Base-by-base conservation (phyloP, 2,329 filamentous ascomycete genomes). In the Pseudogymnoascus sp. region DNA sequence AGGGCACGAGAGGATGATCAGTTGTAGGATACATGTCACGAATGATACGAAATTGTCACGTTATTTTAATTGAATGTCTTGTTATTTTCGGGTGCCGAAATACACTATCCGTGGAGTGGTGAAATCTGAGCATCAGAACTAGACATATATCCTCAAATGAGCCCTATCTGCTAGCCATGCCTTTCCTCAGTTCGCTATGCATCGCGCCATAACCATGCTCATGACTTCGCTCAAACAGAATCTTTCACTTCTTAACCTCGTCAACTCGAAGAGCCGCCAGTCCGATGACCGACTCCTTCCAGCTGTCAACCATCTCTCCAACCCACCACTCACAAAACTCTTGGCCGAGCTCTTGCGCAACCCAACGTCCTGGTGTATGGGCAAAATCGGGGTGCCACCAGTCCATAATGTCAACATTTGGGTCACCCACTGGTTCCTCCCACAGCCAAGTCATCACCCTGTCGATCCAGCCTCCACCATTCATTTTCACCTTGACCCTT, bases 1-100 rank as follows among this genome's bases (percentile, higher is more conserved):
- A 72, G 72, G 64, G 71, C 72, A 6, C 71, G 73, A 19, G 72
- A 77, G 63, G 73, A 76, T 25, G 67, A 74, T 62, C 69, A 62
- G 66, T 19, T 55, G 3, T 55, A 55, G 11, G 49, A 55, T 7
- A 55, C n/a, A 55, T 22, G 49, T 55, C 49, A 55, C 49, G 49
- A 55, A 55, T 55, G 49, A 33, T 55, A 55, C 28, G 28, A 55
- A 33, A 35, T 35, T 33, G 6, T 28, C 23, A 35, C 28, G 49
- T 33, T 33, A 55, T 35, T 55, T 33, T 55, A 55, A 33, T 55
- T 55, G 14, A 55, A 55, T 55, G 49, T 55, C 49, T 55, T 55
- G 49, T 55, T 55, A 55, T 22, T 22, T 55, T 55, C 28, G 33
- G 9, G 2, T 33, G 49, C 28, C 49, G 49, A 55, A 22, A 35